A percentile compares a stretch with the other conserved stretches of the same genome.
phyloP scores from a whole-genome alignment of 2,329 filamentous ascomycete genomes.

The Xylariomycetidae sp. region DNA sequence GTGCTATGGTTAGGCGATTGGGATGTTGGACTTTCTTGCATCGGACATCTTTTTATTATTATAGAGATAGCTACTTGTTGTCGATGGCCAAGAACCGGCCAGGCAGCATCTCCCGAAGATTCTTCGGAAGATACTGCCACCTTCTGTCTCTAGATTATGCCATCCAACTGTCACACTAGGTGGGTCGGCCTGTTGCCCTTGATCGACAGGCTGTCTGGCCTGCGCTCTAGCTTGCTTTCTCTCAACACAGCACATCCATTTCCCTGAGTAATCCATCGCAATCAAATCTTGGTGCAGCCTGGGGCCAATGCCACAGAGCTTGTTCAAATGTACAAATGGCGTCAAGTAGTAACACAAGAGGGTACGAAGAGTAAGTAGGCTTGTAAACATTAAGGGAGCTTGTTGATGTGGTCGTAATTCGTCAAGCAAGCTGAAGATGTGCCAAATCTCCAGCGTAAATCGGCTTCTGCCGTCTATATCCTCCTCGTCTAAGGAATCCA shows the following conservation, averaged over 20 bases:
- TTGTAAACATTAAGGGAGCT: slow-evolving; percentile 29
- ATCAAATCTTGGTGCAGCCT: slow-evolving; percentile 15
- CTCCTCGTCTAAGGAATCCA: slow-evolving; percentile 9
- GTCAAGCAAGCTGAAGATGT: slow-evolving; percentile 17
- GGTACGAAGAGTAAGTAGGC: slow-evolving; percentile 20
- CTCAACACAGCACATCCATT: slow-evolving; percentile 9
- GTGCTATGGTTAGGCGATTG: no score
- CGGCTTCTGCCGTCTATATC: slow-evolving; percentile 10
- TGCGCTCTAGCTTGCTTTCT: no score
- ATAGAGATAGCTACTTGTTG: no score
- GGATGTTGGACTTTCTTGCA: no score
- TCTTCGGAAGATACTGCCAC: no score
- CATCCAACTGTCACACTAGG: no score
- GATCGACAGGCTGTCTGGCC: no score
- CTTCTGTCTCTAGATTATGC: slow-evolving; percentile 6
- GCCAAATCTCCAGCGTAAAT: slow-evolving; percentile 9
- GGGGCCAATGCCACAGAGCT: slow-evolving; percentile 22
- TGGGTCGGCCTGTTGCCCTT: no score
- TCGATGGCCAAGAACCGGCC: no score
- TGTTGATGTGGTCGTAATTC: slow-evolving; percentile 21
- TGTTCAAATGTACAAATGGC: slow-evolving; percentile 24
- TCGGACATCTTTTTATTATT: no score
- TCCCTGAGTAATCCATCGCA: slow-evolving; percentile 7
- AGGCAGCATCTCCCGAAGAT: no score
- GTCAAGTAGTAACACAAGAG: slow-evolving; percentile 19